Evolutionary conservation across 768 basidiomycete genomes (phyloP).

Genomic region (Serendipita sp.): DNA sequence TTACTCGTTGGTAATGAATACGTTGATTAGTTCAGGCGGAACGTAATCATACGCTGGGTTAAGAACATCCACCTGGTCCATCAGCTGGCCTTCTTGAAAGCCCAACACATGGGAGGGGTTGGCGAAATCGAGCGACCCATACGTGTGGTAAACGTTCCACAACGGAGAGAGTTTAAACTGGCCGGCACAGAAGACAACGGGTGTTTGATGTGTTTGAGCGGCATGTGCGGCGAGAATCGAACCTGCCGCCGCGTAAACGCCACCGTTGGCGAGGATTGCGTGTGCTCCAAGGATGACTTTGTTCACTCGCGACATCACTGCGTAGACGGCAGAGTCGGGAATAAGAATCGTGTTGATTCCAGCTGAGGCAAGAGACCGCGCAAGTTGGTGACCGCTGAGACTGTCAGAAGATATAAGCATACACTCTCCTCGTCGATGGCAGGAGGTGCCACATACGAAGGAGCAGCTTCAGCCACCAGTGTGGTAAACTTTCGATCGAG

Average conservation of each 20-base stretch:
- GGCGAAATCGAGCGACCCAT: conserved; percentile 69
- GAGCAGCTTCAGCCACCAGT: conserved; percentile 90
- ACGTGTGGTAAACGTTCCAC: conserved; percentile 79
- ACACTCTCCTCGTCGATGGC: conserved; percentile 7
- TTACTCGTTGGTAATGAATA: conserved; percentile 95
- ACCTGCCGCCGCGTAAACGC: conserved; percentile 81
- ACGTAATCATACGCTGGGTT: conserved; percentile 98
- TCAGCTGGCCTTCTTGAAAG: conserved; percentile 62
- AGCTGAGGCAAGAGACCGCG: conserved; percentile 57
- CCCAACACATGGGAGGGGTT: conserved; percentile 49
- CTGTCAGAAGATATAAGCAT: conserved; percentile 24
- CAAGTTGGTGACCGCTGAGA: conserved; percentile 75
- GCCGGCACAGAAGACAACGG: conserved; percentile 85
- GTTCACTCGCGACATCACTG: conserved; percentile 91
- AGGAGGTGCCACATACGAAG: conserved; percentile 46
- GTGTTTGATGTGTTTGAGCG: conserved; percentile 77
- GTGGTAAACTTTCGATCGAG: conserved; percentile 88
- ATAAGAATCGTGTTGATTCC: conserved; percentile 93
- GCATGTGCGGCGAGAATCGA: conserved; percentile 74
- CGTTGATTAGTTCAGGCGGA: conserved; percentile 77
- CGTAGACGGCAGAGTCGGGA: conserved; percentile 90
- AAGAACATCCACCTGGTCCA: conserved; percentile 80
- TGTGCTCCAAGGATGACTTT: conserved; percentile 93
- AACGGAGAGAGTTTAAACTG: conserved; percentile 92
- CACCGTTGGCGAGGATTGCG: conserved; percentile 92